These are phyloP conservation scores for Vaccinium corymbosum DNA, from an alignment of 148 eudicot genomes.

Conservation along the genomic window DNA sequence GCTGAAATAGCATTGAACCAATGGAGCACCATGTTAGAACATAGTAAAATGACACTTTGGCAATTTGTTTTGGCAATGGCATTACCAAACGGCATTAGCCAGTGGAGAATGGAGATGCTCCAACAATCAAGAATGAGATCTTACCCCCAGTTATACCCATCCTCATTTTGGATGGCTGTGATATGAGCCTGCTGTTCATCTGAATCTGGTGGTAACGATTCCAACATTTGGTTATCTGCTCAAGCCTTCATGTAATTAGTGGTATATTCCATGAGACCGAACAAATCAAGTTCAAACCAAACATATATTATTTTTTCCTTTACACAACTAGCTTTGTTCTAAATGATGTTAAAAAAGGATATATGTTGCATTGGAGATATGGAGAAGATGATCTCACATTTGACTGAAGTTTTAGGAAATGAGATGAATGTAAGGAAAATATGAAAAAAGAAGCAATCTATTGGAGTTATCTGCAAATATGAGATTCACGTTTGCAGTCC, in stretches of 20 bases:
- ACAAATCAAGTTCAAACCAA: not conserved
- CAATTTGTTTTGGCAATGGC: not conserved
- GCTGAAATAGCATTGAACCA: not conserved
- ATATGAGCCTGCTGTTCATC: slow-evolving; percentile 88
- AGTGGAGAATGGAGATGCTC: not conserved
- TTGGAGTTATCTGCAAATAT: not conserved
- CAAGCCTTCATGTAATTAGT: slow-evolving; percentile 16
- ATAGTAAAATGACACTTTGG: not conserved
- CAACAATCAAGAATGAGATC: slow-evolving; percentile 13
- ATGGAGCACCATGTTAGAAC: not conserved
- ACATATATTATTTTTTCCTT: not conserved
- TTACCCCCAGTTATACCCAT: slow-evolving; percentile 97
- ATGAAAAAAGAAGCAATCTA: not conserved
- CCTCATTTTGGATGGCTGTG: slow-evolving; percentile 73
- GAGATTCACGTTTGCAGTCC: not conserved
- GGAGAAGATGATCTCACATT: not conserved
- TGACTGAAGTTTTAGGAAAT: not conserved
- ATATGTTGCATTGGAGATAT: not conserved
- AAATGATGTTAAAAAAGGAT: not conserved
- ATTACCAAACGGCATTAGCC: not conserved
- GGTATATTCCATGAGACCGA: not conserved
- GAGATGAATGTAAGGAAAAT: not conserved
- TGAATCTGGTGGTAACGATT: slow-evolving; percentile 83
- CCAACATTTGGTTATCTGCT: slow-evolving; percentile 59
- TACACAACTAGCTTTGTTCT: not conserved